Base-by-base conservation (phyloP, 495 filamentous ascomycete species). In the Hypoxylon trugodes region DNA sequence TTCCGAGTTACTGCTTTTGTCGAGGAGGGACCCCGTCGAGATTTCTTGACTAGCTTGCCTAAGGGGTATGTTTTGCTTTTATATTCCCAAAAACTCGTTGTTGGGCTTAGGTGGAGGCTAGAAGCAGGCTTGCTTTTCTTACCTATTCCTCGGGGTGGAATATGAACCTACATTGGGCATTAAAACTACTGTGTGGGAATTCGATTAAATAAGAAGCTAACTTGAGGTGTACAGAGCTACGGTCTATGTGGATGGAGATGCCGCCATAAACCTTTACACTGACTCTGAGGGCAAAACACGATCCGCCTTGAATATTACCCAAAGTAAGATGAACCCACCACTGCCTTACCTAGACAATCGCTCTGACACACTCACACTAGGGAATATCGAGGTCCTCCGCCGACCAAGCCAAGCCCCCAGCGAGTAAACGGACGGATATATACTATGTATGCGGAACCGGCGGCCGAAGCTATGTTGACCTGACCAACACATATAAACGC, bases 201-300 rank as follows among this genome's bases (percentile, higher is more conserved):
- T n/a, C n/a, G n/a, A n/a, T n/a, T n/a, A n/a, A n/a, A n/a, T n/a
- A n/a, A n/a, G 2, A 41, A 22, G 36, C 59, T 58, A 35, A 64
- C 35, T 30, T 12, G 21, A 21, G 24, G 6, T 26, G 10, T 12
- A 16, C 18, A 55, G 52, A 37, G 80, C 89, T 2, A 75, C 89
- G 28, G 78, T 94, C 15, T 89, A 85, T 61, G 76, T 96, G 28
- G 91, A 96, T 69, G 91, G 87, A 12, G 87, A 94, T 35, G 87
- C 83, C 45, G 74, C 73, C 60, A 86, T 91, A 76, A 79, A 79
- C 50, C 72, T 62, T 13, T 92, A 81, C 59, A 80, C 84, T 30
- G 87, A 88, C 60, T 71, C 71, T 13, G 89, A 93, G 13, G 90
- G 90, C 67, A 84, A 84, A 70, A 75, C 73, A 42, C 77, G 79